A percentile compares a stretch with the other conserved stretches of the same genome.
Evolutionary conservation across 75 land plant genomes (phyloP).

Genomic region (Pinus tabuliformis): DNA sequence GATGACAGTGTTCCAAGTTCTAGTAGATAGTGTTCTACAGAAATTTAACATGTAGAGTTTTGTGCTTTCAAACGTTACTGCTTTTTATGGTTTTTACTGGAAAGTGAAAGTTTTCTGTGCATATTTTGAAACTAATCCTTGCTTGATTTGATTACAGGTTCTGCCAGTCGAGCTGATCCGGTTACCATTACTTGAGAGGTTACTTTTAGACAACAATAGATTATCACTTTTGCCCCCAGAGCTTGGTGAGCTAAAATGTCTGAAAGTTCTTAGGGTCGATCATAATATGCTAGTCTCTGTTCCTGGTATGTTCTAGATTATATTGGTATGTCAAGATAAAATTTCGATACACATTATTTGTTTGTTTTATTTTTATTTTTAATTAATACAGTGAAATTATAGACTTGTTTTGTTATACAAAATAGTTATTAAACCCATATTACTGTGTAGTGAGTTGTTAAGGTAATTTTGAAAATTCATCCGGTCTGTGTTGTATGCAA

Average conservation of each 20-base stretch:
- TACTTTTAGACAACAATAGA: conserved; percentile 90
- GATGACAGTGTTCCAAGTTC: not conserved
- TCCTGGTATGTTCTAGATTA: conserved; percentile 62
- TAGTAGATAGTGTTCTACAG: not conserved
- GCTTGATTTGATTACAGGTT: conserved; percentile 31
- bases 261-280: conserved; percentile 89
- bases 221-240: conserved; percentile 74
- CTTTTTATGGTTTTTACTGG: not conserved
- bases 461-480: conserved; percentile 1
- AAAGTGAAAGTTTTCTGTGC: not conserved
- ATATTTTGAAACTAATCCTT: not conserved
- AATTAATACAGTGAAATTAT: conserved; percentile 3
- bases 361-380: not conserved
- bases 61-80: not conserved
- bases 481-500: conserved; percentile 6
- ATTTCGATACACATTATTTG: not conserved
- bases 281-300: conserved; percentile 85
- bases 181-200: conserved; percentile 71
- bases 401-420: not conserved
- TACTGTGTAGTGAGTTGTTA: not conserved
- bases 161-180: conserved; percentile 76
- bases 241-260: conserved; percentile 76
- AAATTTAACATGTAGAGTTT: not conserved
- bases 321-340: not conserved
- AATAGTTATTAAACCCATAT: not conserved